Base-by-base conservation (phyloP, 1,139 yeast genomes). In the Meyerozyma smithsonii region DNA sequence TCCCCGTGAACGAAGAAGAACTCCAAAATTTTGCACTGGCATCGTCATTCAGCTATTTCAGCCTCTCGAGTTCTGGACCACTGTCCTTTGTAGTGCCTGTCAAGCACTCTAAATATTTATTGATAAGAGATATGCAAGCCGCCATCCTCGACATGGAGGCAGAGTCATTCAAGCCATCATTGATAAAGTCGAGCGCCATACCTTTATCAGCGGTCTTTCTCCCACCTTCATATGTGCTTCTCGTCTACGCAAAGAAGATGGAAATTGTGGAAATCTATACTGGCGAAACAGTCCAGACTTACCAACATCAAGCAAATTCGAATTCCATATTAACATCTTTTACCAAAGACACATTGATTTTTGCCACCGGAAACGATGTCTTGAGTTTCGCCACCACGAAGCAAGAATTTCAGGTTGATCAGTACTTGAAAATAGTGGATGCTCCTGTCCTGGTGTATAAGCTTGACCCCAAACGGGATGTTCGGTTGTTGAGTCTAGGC, bases 211-310 rank as follows among this genome's bases (percentile, higher is more conserved):
- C 71, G 3, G 50, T 62, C 8, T 61, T 58, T 35, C 55, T 76
- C 37, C 52, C 59, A 33, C 84, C 85, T 1, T 51, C 62, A 1
- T 79, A 78, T 47, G 45, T 78, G 11, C 46, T 77, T n/a, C 48
- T 65, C 1, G 51, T 69, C 2, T 64, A 65, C 37, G 52, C 59
- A 32, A 70, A 70, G 41, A 64, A 59, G 37, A 48, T 79, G 1
- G 80, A 76, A 40, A 47, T 79, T 0, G 43, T 72, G 11, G 80
- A 77, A 41, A 51, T 64, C 17, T 63, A 60, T 16, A 64, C 61
- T 26, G 81, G 81, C 0, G 64, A 62, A 17, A 25, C 66, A 4
- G 58, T 77, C 16, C 81, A 77, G 46, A 59, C 46, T 36, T 69
- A 55, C 42, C 48, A 45, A n/a, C 75, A 64, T 55, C 59, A 51